phyloP scores from a whole-genome alignment of 2,329 filamentous ascomycete genomes.

The Piedraia hortae region DNA sequence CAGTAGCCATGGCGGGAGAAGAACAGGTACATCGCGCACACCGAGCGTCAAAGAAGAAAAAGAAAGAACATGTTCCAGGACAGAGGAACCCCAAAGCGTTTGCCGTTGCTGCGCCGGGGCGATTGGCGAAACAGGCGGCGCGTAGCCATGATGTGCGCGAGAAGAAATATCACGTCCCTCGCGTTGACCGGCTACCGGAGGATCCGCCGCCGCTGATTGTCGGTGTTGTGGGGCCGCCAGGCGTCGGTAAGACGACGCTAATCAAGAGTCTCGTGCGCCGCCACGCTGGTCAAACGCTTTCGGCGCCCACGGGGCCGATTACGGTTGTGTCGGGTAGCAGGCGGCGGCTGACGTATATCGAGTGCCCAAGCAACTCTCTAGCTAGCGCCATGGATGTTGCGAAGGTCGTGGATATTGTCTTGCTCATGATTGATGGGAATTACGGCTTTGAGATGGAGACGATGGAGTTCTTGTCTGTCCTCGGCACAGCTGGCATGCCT shows the following conservation, averaged over 20 bases:
- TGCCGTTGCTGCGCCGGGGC: conserved; percentile 55
- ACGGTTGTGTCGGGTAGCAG: conserved; percentile 94
- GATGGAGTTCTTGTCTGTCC: conserved; percentile 92
- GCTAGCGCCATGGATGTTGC: conserved; percentile 92
- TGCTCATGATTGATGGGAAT: conserved; percentile 96
- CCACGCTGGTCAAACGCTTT: conserved; percentile 86
- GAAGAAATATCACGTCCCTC: conserved; percentile 82
- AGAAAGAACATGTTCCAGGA: conserved; percentile 24
- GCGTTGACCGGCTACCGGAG: conserved; percentile 84
- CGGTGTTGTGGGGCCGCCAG: conserved; percentile 78
- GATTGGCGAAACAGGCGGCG: conserved; percentile 45
- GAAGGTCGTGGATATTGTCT: conserved; percentile 88
- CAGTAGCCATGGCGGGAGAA: conserved; percentile 10
- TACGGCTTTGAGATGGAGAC: conserved; percentile 99
- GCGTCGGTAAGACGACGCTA: conserved; percentile 80
- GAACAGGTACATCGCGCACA: conserved; percentile 67
- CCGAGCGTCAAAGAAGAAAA: conserved; percentile 70
- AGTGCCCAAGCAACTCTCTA: conserved; percentile 81
- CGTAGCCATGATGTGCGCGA: conserved; percentile 67
- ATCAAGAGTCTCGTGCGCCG: conserved; percentile 81
- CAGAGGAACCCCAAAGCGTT: conserved; percentile 77
- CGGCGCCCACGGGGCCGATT: conserved; percentile 68
- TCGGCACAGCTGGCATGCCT: conserved; percentile 89
- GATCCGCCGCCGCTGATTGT: conserved; percentile 85
- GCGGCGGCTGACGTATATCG: conserved; percentile 77